Base-by-base conservation (phyloP, 768 basidiomycete species). In the Collybiopsis confluens region DNA sequence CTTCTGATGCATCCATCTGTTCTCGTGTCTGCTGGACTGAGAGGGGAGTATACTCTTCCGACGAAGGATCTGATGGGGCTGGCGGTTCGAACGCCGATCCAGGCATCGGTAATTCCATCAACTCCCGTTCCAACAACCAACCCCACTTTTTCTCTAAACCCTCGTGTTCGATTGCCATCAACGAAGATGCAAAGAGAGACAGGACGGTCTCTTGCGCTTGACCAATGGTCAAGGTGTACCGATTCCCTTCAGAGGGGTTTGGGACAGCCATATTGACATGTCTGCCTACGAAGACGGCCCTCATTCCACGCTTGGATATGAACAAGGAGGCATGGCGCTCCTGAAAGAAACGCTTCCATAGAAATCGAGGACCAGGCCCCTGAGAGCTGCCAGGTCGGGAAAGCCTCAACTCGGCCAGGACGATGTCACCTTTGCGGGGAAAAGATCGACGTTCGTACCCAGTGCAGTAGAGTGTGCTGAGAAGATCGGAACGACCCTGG, bases 381-480 rank as follows among this genome's bases (percentile, higher is more conserved):
- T 37, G 33, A 13, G 53, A 45, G 2, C 35, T 21, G 23, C 38
- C 57, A 28, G 57, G 56, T 23, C 54, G 56, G 38, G 60, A 24
- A 11, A 56, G 50, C 13, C 63, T 58, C 23, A 64, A 56, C 53
- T 64, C 63, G 8, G 63, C 61, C 40, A 64, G 52, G 33, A 54
- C 56, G 43, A 61, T 54, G 55, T 62, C 61, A 2, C 61, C 60
- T 21, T 4, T 2, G 16, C 53, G 54, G 20, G 49, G 24, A 18
- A 13, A 11, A 16, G 50, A 50, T 16, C 61, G 58, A 40, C 55
- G 49, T 28, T 62, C 61, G 48, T 64, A 61, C 3, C 59, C 56
- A 6, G 61, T 62, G 58, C 61, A 62, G 45, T 62, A 64, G 20
- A 64, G 46, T 41, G 61, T 61, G 23, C 55, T 48, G 41, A 64